Conservation (phyloP, 257 asterid genomes). For the Ajuga chamaepitys region DNA sequence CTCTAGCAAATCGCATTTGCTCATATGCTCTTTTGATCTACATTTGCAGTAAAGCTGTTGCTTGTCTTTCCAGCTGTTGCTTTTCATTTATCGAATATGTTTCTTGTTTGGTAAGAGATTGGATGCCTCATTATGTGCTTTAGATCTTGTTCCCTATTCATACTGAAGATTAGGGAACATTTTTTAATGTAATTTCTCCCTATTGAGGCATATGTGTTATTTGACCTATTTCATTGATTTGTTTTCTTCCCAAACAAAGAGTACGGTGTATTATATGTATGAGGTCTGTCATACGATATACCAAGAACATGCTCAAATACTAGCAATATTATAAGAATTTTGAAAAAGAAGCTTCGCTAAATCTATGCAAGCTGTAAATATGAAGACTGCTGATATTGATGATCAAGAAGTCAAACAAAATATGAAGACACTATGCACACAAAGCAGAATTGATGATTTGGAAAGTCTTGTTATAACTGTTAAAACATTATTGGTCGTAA, state of each 20-base stretch:
- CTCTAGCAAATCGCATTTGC: neutral
- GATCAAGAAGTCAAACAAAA: constrained; percentile 5
- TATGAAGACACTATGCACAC: neutral
- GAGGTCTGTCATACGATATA: neutral
- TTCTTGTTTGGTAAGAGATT: neutral
- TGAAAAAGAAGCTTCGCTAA: neutral
- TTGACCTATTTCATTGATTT: neutral
- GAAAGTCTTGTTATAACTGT: neutral
- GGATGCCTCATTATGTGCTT: neutral
- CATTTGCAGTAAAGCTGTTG: neutral
- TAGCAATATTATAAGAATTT: neutral
- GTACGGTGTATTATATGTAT: neutral
- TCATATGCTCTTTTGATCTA: neutral
- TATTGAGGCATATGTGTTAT: neutral
- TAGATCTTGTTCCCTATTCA: neutral
- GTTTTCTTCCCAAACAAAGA: neutral
- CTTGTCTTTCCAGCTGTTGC: neutral
- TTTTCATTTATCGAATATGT: neutral
- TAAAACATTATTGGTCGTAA: neutral
- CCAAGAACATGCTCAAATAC: neutral
- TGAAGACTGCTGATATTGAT: neutral
- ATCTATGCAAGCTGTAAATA: neutral
- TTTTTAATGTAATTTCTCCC: neutral
- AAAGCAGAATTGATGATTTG: neutral
- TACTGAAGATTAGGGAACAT: neutral